These are phyloP conservation scores for Sungouiozyma intestinalis DNA, from an alignment of 805 yeast species.

Conservation along the genomic window DNA sequence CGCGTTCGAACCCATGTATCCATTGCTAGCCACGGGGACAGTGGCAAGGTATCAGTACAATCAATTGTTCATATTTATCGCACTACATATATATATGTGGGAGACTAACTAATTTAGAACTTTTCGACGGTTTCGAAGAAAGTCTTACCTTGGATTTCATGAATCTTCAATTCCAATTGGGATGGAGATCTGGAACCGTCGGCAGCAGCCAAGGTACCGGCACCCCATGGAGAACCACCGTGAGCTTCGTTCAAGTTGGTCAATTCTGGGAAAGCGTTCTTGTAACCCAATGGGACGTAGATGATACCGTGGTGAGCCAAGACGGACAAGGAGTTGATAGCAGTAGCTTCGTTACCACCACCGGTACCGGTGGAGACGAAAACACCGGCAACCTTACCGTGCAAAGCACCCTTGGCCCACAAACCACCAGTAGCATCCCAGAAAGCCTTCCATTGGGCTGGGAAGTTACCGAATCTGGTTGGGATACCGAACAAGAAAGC, in stretches of 20 bases:
- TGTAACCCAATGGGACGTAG: slow-evolving; percentile 70
- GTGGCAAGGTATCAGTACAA: too few relatives aligned
- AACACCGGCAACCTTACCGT: slow-evolving; percentile 64
- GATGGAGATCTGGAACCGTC: slow-evolving; percentile 66
- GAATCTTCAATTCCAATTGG: slow-evolving; percentile 51
- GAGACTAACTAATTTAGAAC: slow-evolving; percentile 1
- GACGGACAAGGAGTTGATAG: slow-evolving; percentile 49
- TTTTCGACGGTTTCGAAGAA: slow-evolving; percentile 38
- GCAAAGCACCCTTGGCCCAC: slow-evolving; percentile 64
- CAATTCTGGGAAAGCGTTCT: slow-evolving; percentile 42
- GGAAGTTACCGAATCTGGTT: slow-evolving; percentile 72
- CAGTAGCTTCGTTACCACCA: slow-evolving; percentile 73
- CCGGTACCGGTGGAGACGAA: slow-evolving; percentile 71
- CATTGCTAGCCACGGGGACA: too few relatives aligned
- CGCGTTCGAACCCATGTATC: not conserved
- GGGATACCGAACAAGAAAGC: slow-evolving; percentile 80
- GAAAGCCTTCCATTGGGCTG: slow-evolving; percentile 68
- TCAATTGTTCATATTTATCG: too few relatives aligned
- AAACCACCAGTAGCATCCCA: slow-evolving; percentile 69
- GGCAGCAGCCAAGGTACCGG: slow-evolving; percentile 65
- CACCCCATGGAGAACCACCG: slow-evolving; percentile 82
- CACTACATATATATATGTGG: too few relatives aligned
- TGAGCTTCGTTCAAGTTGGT: slow-evolving; percentile 51
- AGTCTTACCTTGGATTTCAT: slow-evolving; percentile 53
- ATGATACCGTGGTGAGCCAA: slow-evolving; percentile 73